Evolutionary conservation across 2,329 filamentous ascomycete genomes (phyloP).

Genomic region (Hypoxylon sp.): DNA sequence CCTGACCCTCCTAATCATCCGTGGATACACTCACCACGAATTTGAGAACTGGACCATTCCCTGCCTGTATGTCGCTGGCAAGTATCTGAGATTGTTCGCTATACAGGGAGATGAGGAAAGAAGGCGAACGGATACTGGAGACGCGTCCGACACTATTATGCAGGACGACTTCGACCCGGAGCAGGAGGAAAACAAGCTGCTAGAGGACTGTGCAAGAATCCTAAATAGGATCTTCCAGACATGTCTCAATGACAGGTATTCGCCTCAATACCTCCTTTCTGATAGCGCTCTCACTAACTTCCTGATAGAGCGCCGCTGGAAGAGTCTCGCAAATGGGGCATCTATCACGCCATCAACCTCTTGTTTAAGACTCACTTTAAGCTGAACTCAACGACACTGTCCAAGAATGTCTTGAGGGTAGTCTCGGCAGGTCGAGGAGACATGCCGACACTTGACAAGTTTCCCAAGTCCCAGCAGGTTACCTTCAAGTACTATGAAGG

Average conservation of each 20-base stretch:
- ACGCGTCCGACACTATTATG: conserved; percentile 57
- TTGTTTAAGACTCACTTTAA: conserved; percentile 99
- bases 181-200: conserved; percentile 78
- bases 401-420: conserved; percentile 86
- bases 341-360: conserved; percentile 93
- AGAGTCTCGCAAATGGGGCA: conserved; percentile 96
- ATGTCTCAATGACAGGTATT: conserved; percentile 87
- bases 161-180: conserved; percentile 85
- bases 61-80: conserved; percentile 85
- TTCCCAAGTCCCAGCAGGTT: conserved; percentile 89
- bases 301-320: conserved; percentile 74
- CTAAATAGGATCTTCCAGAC: conserved; percentile 92
- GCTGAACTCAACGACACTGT: conserved; percentile 87
- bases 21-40: conserved; percentile 77
- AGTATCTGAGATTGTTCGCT: conserved; percentile 85
- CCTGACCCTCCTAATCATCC: conserved; percentile 75
- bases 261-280: conserved; percentile 11
- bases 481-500: conserved; percentile 97
- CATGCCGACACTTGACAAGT: conserved; percentile 79
- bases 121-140: conserved; percentile 47
- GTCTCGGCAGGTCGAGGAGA: conserved; percentile 79
- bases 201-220: conserved; percentile 89
- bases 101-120: conserved; percentile 85
- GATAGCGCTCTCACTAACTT: conserved; percentile 28
- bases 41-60: conserved; percentile 94